Base-by-base conservation (phyloP, 352 stramenopile species). In the Globisporangium abappressorium region DNA sequence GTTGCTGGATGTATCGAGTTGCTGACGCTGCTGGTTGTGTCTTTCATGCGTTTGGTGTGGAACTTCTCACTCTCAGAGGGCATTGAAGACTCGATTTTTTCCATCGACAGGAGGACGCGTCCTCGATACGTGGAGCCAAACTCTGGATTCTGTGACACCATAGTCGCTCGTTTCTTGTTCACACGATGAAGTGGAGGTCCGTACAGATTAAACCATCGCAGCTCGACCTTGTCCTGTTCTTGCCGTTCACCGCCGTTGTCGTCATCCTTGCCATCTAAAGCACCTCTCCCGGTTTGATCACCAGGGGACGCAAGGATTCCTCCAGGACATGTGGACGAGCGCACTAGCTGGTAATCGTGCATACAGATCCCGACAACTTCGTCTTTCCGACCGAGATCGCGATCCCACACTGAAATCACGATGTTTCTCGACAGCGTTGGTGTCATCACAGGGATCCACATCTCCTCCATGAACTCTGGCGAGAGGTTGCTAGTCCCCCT, bases 171-270 rank as follows among this genome's bases (percentile, higher is more conserved):
- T 54, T 89, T 91, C 30, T 76, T 75, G 64, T 92, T 91, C 22
- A 76, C 69, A 2, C 80, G 71, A 0, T 64, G 75, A 7, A 91
- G 68, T 1, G 86, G 91, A n/a, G 90, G 87, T 7, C 91, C 91
- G 61, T 97, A 97, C 3, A 97, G 61, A 66, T 93, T 93, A 51
- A 87, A 89, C 88, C 91, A 97, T 3, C 83, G 76, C 24, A 82
- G 67, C 28, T 81, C 69, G 0, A 85, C 74, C 7, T 66, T 49
- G 14, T 74, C 62, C 38, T 65, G 20, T 3, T 62, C 49, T 22
- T 54, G 20, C 11, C 15, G 20, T 7, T n/a, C 51, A 33, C 15
- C 26, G 8, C 34, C 33, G 7, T 15, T 20, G 5, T 53, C 51
- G 8, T 59, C 18, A 12, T 69, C 65, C 0, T 57, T 30, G 2